These are phyloP conservation scores for Exserohilum rostratum DNA, from an alignment of 2,329 filamentous ascomycete genomes.

Conservation along the genomic window DNA sequence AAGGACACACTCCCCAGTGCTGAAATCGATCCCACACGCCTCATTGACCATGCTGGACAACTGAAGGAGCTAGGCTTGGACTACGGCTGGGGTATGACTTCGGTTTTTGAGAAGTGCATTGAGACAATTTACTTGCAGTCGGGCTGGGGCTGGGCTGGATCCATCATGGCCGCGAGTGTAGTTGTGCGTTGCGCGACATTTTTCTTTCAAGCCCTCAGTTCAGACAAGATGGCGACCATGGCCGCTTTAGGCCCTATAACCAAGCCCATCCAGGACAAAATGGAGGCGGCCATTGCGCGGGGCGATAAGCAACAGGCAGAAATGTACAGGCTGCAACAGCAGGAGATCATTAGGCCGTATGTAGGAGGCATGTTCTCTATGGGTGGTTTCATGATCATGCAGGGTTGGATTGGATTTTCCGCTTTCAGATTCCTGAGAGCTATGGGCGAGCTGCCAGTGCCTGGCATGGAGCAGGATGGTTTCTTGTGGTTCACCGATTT, in stretches of 20 bases:
- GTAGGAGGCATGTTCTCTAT: constrained; percentile 37
- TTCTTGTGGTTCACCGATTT: constrained; percentile 81
- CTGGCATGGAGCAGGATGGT: constrained; percentile 73
- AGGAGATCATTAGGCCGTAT: constrained; percentile 54
- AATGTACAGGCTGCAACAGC: constrained; percentile 55
- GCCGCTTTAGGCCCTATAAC: constrained; percentile 64
- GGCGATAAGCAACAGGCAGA: constrained; percentile 53
- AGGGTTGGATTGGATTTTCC: constrained; percentile 77
- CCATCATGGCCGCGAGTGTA: constrained; percentile 70
- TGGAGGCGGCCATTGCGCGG: constrained; percentile 53
- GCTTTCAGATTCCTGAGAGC: constrained; percentile 77
- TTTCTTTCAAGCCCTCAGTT: constrained; percentile 64
- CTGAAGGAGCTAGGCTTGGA: constrained; percentile 82
- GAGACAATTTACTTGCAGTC: constrained; percentile 81
- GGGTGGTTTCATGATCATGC: constrained; percentile 62
- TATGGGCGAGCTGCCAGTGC: constrained; percentile 81
- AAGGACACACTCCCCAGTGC: constrained; percentile 21
- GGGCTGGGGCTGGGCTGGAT: constrained; percentile 82
- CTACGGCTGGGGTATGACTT: constrained; percentile 81
- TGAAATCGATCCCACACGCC: constrained; percentile 54
- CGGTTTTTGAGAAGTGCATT: constrained; percentile 73
- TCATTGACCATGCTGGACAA: constrained; percentile 81
- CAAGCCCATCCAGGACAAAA: constrained; percentile 62
- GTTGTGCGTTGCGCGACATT: constrained; percentile 69
- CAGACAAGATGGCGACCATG: constrained; percentile 68